Base-by-base conservation (phyloP, 352 stramenopile species). In the Phytopythium mirpurense region DNA sequence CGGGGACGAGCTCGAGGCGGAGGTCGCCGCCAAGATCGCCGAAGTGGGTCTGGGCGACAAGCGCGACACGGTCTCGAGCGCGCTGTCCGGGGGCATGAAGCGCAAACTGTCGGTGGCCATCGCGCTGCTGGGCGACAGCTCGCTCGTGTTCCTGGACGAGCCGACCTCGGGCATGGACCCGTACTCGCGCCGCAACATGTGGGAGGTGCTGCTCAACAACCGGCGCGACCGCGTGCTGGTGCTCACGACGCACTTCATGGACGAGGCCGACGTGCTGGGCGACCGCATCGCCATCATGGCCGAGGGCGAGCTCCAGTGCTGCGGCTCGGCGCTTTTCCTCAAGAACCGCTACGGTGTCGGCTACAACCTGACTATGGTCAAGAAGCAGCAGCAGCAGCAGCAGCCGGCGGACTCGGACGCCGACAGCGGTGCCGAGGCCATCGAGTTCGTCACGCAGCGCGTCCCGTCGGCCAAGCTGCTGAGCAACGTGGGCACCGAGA, bases 161-260 rank as follows among this genome's bases (percentile, higher is more conserved):
- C 94, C 94, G 6, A 98, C 93, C 14, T 85, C 61, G 50, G 95
- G 96, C 12, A 98, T 98, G 92, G 96, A 99, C 54, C 93, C 96
- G 18, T 98, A 97, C 68, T 87, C 64, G 45, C 76, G 96, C 26
- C 77, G 95, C 27, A 98, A 97, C 57, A 80, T 97, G 52, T 97
- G 89, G 50, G 65, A 93, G 24, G 64, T 96, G 37, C 59, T 86
- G 16, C 58, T 78, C 7, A 74, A 83, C 67, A 76, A 71, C 49
- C 58, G 73, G 3, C 42, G 67, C 42, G 70, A 78, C 45, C 67
- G 73, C 19, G 63, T 90, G 27, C 88, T 96, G 49, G 65, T 97
- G 16, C 63, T 97, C 12, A 97, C 87, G 12, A 98, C 89, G 26
- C 95, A 98, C 59, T 98, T 98, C 54, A 98, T 98, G 91, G 91